Conservation (phyloP, 345 rosid genomes). For the Linum tenue region DNA sequence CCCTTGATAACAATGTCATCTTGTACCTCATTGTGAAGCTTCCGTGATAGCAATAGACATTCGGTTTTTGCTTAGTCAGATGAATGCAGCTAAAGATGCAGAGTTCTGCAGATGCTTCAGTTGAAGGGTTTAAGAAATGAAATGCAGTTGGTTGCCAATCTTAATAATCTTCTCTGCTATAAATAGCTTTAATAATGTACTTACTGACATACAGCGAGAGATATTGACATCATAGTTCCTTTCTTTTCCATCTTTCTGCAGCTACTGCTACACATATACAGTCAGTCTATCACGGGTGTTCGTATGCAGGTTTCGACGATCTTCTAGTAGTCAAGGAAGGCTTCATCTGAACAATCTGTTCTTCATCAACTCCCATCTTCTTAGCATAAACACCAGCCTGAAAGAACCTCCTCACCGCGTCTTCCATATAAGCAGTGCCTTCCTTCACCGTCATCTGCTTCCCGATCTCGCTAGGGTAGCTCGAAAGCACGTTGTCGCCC, state of each 20-base stretch:
- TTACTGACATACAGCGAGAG: no score
- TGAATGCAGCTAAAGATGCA: no score
- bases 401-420: conserved; percentile 65
- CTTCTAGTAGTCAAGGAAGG: conserved; percentile 64
- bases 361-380: conserved; percentile 67
- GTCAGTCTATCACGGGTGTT: conserved; percentile 9
- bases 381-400: conserved; percentile 52
- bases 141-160: no score
- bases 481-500: conserved; percentile 50
- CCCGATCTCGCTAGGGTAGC: conserved; percentile 39
- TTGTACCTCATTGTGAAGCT: no score
- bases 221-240: not conserved
- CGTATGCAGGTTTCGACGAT: conserved; percentile 23
- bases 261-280: not conserved
- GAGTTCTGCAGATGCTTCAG: no score
- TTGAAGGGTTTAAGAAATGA: no score
- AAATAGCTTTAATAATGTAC: no score
- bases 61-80: no score
- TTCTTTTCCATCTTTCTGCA: not conserved
- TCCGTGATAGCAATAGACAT: no score
- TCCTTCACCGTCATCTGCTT: conserved; percentile 61
- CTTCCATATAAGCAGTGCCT: conserved; percentile 76
- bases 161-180: no score
- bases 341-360: conserved; percentile 73
- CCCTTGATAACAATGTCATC: no score